Evolutionary conservation across 2,329 filamentous ascomycete species (phyloP).

Genomic region (Alternaria gansuensis): DNA sequence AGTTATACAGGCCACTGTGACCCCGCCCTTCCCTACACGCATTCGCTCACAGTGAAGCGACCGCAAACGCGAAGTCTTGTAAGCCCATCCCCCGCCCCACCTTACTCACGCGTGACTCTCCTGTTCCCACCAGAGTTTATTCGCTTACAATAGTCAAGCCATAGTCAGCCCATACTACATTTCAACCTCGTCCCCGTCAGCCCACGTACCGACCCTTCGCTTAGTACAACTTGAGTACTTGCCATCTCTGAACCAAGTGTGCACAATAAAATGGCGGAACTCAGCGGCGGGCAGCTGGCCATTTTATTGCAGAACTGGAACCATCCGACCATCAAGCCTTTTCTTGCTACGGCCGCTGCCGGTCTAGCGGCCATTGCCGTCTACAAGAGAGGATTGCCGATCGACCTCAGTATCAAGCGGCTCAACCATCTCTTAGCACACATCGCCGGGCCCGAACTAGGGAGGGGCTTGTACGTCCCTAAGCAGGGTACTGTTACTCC

Average conservation of each 20-base stretch:
- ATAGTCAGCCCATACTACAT: neutral
- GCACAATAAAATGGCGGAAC: conserved; percentile 3
- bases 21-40: neutral
- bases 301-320: conserved; percentile 3
- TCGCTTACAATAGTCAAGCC: neutral
- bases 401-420: neutral
- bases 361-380: neutral
- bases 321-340: neutral
- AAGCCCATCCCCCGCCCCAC: neutral
- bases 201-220: neutral
- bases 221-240: neutral
- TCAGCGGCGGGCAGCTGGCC: neutral
- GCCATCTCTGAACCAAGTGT: neutral
- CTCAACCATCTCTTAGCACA: neutral
- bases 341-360: neutral
- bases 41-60: neutral
- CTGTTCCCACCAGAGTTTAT: neutral
- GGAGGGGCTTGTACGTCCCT: neutral
- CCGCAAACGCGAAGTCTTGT: neutral
- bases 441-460: neutral
- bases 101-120: neutral
- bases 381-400: conserved; percentile 2
- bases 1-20: neutral
- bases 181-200: neutral
- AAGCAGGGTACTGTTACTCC: neutral